Percentiles rank a stretch among this genome's conserved stretches.
These are phyloP conservation scores for Colletotrichum sp. DNA, from an alignment of 2,329 filamentous ascomycete genomes.

Conservation along the genomic window DNA sequence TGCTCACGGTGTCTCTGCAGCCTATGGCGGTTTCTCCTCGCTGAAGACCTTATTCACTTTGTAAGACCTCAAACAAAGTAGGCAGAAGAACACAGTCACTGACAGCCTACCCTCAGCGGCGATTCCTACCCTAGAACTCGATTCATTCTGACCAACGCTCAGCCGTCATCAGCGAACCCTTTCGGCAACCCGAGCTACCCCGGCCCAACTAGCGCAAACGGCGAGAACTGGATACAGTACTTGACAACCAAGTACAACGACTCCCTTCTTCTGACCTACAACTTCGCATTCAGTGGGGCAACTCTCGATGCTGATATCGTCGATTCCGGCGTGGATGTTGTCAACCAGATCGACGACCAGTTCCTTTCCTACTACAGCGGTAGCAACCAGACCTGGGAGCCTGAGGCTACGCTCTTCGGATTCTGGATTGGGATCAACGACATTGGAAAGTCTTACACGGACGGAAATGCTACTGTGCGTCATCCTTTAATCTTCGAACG, in stretches of 20 bases:
- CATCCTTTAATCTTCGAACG: neutral
- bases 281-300: neutral
- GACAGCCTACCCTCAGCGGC: constrained; percentile 45
- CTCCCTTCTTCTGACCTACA: neutral
- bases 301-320: constrained; percentile 35
- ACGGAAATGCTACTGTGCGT: neutral
- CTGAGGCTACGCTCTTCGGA: constrained; percentile 46
- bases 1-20: neutral
- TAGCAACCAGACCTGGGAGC: constrained; percentile 35
- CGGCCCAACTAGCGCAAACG: constrained; percentile 44
- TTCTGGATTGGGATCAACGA: constrained; percentile 64
- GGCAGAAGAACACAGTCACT: fast-evolving
- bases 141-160: constrained; percentile 43
- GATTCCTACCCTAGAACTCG: constrained; percentile 40
- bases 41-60: neutral
- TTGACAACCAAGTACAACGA: constrained; percentile 37
- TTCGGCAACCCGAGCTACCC: constrained; percentile 54
- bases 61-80: neutral
- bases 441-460: constrained; percentile 43
- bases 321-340: constrained; percentile 55
- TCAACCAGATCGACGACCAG: constrained; percentile 50
- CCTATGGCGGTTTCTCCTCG: neutral
- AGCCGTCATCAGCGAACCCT: constrained; percentile 29
- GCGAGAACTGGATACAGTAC: constrained; percentile 59
- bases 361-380: constrained; percentile 32